Evolutionary conservation across 176 grass and related monocot species (phyloP), one percentile per base, ranked within the genome.

Genomic region (Lolium multiflorum): DNA sequence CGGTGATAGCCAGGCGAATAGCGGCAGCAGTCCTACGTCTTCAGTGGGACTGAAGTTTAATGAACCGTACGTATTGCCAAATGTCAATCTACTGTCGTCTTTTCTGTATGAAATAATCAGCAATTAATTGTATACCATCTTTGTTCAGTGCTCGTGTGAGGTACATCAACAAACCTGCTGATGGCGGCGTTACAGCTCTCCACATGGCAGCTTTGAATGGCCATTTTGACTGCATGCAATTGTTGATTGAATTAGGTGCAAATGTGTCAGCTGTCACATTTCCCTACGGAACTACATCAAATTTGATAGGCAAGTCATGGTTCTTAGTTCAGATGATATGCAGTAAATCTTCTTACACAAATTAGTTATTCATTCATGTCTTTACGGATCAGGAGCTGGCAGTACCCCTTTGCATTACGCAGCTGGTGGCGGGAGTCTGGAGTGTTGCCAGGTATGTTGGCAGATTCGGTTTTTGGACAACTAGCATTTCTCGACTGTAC

Each of bases 381-480:
- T 72, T 81, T 74, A 67, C 89, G 71, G 20, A 84, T 50, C 92
- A 99, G 97, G 97, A 88, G 92, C 94, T 82, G 90, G 94, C 83
- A 99, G 94, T 62, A 99, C 94, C 38, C 94, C 94, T 47, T 89
- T 99, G 83, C 97, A 99, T 89, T 99, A 92, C 68, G 94, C 97
- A 80, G 94, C 94, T 2, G 90, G 97, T 73, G 94, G 94, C 21
- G 97, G 97, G 48, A 96, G 87, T 82, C 70, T 82, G 64, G 93
- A 96, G 69, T 99, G 97, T 87, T 99, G 97, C 49, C 92, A 99
- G 92, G 97, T 81, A 89, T 91, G 25, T 35, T 78, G 76, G 55
- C 21, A 86, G 24, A 39, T 87, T 73, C 2, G 1, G 2, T 89
- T 89, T 85, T 55, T 83, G 7, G 13, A 11, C 58, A 78, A 50